Conservation (phyloP, 805 yeast species). For the Teunomyces pallodes region DNA sequence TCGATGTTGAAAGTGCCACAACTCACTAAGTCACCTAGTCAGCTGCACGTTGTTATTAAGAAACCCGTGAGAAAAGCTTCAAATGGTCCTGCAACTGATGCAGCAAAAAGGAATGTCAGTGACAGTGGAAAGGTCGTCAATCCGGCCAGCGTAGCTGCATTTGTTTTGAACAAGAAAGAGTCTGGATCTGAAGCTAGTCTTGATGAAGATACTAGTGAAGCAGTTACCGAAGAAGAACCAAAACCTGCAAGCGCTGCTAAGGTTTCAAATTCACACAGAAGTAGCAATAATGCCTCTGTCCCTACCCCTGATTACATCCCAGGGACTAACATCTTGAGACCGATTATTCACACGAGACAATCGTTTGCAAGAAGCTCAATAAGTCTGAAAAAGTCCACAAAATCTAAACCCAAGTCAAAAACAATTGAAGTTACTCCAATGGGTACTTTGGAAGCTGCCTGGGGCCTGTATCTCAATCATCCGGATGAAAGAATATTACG, state of each 20-base stretch:
- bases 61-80: slow-evolving; percentile 8
- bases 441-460: slow-evolving; percentile 54
- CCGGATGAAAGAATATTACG: slow-evolving; percentile 60
- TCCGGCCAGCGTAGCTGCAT: slow-evolving; percentile 42
- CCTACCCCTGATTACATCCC: slow-evolving; percentile 48
- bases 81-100: neutral
- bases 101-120: slow-evolving; percentile 1
- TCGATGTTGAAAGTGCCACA: slow-evolving; percentile 75
- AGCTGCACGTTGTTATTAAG: slow-evolving; percentile 11
- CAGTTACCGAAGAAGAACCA: slow-evolving; percentile 5
- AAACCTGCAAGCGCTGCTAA: slow-evolving; percentile 25
- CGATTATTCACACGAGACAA: slow-evolving; percentile 40
- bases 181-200: slow-evolving; percentile 7
- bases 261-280: neutral
- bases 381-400: slow-evolving; percentile 11
- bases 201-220: slow-evolving; percentile 3
- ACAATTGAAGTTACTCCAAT: slow-evolving; percentile 43
- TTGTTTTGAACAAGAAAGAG: slow-evolving; percentile 30
- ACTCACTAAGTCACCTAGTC: slow-evolving; percentile 14
- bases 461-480: slow-evolving; percentile 53
- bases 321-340: slow-evolving; percentile 58
- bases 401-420: slow-evolving; percentile 23
- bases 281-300: neutral
- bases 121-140: slow-evolving; percentile 6
- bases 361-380: slow-evolving; percentile 20